phyloP scores from a whole-genome alignment of 2,329 filamentous ascomycete species.

The Venturia oleaginea region DNA sequence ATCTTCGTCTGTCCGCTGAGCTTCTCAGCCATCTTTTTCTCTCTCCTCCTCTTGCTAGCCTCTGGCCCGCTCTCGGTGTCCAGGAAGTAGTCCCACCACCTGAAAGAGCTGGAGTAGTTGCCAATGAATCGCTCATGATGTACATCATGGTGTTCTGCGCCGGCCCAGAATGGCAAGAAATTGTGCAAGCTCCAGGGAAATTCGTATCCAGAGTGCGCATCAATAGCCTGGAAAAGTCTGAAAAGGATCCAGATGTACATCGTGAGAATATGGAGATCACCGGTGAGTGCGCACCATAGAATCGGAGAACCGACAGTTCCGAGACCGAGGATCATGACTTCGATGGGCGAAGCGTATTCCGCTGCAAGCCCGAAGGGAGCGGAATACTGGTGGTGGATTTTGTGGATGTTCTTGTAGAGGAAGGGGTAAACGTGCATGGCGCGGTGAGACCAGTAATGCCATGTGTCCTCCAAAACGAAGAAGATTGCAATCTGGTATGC shows the following conservation, averaged over 20 bases:
- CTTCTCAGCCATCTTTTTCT: conserved; percentile 58
- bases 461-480: conserved; percentile 92
- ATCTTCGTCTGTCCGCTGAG: conserved; percentile 1
- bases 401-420: conserved; percentile 94
- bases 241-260: conserved; percentile 96
- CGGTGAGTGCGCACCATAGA: conserved; percentile 71
- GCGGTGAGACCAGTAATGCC: conserved; percentile 98
- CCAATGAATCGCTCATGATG: conserved; percentile 99
- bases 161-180: conserved; percentile 95
- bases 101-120: conserved; percentile 95
- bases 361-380: conserved; percentile 93
- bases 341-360: conserved; percentile 95
- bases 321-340: conserved; percentile 88
- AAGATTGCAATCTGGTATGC: conserved; percentile 85
- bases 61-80: conserved; percentile 91
- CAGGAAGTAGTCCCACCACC: conserved; percentile 95
- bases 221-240: conserved; percentile 93
- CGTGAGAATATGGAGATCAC: conserved; percentile 86
- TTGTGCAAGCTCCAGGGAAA: conserved; percentile 96
- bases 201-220: conserved; percentile 95
- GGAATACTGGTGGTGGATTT: conserved; percentile 98
- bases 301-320: conserved; percentile 79
- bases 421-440: conserved; percentile 78
- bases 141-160: conserved; percentile 89
- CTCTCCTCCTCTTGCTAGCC: conserved; percentile 70